These are phyloP conservation scores for Ustilago cynodontis DNA, from an alignment of 1,284 basidiomycete genomes.

Conservation along the genomic window DNA sequence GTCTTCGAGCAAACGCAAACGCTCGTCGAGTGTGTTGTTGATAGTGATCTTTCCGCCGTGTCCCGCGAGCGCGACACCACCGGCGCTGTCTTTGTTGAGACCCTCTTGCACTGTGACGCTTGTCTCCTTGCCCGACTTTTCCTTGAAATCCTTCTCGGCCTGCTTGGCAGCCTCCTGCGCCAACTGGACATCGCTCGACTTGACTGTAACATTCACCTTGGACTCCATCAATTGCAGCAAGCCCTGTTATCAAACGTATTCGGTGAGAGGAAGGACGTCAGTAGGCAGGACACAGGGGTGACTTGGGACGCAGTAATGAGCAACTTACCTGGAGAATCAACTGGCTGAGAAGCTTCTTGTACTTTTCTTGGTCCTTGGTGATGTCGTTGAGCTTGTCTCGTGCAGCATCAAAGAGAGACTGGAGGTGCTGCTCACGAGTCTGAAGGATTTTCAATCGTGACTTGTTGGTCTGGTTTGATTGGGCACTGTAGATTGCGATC, in stretches of 20 bases:
- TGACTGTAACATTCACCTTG: conserved; percentile 59
- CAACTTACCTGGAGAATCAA: conserved; percentile 80
- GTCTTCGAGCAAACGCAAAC: conserved; percentile 65
- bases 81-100: conserved; percentile 76
- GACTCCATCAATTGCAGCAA: conserved; percentile 66
- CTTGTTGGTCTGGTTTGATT: conserved; percentile 94
- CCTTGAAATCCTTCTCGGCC: conserved; percentile 78
- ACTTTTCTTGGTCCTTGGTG: conserved; percentile 77
- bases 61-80: conserved; percentile 62
- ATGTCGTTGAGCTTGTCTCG: conserved; percentile 78
- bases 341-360: conserved; percentile 58
- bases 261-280: background rate
- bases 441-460: conserved; percentile 91
- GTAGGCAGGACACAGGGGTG: background rate
- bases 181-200: conserved; percentile 62
- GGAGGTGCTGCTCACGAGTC: conserved; percentile 89
- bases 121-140: conserved; percentile 81
- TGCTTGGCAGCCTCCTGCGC: conserved; percentile 75
- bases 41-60: conserved; percentile 65
- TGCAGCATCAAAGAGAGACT: conserved; percentile 85
- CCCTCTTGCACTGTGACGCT: conserved; percentile 77
- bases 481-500: conserved; percentile 76
- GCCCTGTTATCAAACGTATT: conserved; percentile 29
- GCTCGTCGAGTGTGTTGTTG: conserved; percentile 69
- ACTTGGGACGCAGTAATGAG: background rate